Percentiles rank a stretch among this genome's conserved stretches.
Conservation (phyloP, 176 grass and related monocot genomes). For the Avena sativa region DNA sequence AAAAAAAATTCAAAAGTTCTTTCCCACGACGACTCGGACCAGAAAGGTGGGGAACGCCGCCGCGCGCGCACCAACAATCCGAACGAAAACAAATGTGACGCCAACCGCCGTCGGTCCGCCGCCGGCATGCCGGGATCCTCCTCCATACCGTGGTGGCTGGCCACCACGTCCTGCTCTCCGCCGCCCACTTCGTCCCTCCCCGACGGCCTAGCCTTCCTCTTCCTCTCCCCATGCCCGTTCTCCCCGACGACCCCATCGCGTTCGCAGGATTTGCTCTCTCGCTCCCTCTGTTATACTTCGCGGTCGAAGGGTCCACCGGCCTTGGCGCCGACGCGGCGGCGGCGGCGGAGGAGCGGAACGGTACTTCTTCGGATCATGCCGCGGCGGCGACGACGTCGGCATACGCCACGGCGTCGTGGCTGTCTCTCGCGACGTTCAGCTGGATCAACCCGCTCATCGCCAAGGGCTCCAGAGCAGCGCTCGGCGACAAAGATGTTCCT, state of each 20-base stretch:
- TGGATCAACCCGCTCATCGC: conserved; percentile 72
- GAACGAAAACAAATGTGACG: not conserved
- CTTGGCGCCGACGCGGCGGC: not conserved
- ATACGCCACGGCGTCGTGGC: conserved; percentile 60
- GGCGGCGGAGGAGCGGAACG: not conserved
- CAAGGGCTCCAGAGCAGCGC: conserved; percentile 47
- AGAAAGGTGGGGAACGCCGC: no score
- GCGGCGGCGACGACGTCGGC: no score
- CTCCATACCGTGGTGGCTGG: conserved; percentile 41
- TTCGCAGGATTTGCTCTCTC: conserved; percentile 48
- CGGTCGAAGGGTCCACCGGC: conserved; percentile 20
- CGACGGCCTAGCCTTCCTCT: conserved; percentile 39
- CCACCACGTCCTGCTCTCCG: conserved; percentile 45
- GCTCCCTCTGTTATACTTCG: conserved; percentile 49
- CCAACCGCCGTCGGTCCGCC: not conserved
- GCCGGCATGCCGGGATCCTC: not conserved
- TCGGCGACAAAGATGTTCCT: conserved; percentile 49
- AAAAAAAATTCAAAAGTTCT: no score
- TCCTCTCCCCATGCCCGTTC: conserved; percentile 50
- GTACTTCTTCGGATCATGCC: not conserved
- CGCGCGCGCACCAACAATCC: not conserved
- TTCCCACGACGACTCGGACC: no score
- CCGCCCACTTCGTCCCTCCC: not conserved
- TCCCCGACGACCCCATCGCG: conserved; percentile 52
- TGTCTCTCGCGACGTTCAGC: conserved; percentile 52